Conservation (phyloP, 495 filamentous ascomycete species). For the Chaetomium cochliodes region DNA sequence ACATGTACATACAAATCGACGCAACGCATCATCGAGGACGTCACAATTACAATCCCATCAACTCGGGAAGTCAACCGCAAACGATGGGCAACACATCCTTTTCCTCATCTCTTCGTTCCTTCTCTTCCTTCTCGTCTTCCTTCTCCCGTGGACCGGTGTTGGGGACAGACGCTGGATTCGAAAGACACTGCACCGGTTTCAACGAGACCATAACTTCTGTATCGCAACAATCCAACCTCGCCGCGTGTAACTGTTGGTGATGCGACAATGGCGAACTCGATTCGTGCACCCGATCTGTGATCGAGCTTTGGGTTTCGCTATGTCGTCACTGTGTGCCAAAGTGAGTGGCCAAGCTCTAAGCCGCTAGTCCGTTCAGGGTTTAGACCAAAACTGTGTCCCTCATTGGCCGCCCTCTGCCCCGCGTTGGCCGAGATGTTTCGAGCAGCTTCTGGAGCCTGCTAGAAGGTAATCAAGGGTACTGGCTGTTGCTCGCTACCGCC, state of each 20-base stretch:
- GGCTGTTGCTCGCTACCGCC: constrained; percentile 20
- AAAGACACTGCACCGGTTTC: too few species aligned
- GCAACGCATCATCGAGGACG: not conserved
- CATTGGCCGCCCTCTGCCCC: constrained; percentile 21
- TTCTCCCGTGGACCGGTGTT: too few species aligned
- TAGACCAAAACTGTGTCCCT: not conserved
- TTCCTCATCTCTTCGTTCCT: not conserved
- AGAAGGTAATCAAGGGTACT: constrained; percentile 7
- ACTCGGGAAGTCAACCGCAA: not conserved
- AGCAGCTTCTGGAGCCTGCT: constrained; percentile 28
- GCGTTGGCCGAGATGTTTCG: constrained; percentile 24
- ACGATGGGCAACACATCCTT: not conserved
- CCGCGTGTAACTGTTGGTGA: too few species aligned
- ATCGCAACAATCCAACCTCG: too few species aligned
- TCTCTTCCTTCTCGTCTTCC: too few species aligned
- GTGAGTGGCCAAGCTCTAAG: constrained; percentile 6
- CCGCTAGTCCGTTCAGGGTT: constrained; percentile 4
- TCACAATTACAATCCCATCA: not conserved
- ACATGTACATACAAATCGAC: not conserved
- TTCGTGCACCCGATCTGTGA: too few species aligned
- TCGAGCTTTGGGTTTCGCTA: not conserved
- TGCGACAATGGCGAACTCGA: too few species aligned
- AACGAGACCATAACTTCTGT: too few species aligned
- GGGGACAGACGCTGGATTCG: too few species aligned
- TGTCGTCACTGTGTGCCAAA: constrained; percentile 13